Percentiles rank a stretch among this genome's conserved stretches.
These are phyloP conservation scores for Rhododendron simsii DNA, from an alignment of 148 eudicot genomes.

Conservation along the genomic window DNA sequence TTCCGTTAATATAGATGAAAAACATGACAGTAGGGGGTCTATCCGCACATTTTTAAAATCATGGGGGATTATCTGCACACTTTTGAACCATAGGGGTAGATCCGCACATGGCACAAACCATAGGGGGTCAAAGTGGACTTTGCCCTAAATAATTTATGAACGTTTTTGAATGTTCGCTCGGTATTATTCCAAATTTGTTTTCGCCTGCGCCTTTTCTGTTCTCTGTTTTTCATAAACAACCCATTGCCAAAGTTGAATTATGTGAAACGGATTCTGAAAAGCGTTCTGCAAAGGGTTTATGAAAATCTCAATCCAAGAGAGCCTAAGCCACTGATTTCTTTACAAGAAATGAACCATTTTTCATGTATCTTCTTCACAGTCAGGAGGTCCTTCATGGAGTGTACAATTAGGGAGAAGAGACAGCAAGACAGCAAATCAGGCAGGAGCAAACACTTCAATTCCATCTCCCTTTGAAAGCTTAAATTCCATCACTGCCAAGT, in stretches of 20 bases:
- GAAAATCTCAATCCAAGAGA: background rate
- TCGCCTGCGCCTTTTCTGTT: background rate
- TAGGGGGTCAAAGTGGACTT: no score
- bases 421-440: slow-evolving; percentile 24
- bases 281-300: background rate
- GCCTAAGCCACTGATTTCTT: background rate
- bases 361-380: background rate
- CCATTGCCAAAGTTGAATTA: background rate
- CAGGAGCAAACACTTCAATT: slow-evolving; percentile 19
- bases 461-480: slow-evolving; percentile 21
- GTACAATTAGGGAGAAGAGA: slow-evolving; percentile 34
- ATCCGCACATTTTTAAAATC: no score
- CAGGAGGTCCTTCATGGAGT: slow-evolving; percentile 34
- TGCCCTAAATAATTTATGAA: background rate
- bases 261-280: background rate
- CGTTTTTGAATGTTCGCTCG: background rate
- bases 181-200: background rate
- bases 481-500: slow-evolving; percentile 13
- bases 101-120: no score
- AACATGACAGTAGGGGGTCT: no score
- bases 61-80: no score
- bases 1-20: no score
- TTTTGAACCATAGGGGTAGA: no score
- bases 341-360: background rate
- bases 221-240: background rate